These are phyloP conservation scores for Ustilago nuda DNA, from an alignment of 1,284 basidiomycete genomes.

Conservation along the genomic window DNA sequence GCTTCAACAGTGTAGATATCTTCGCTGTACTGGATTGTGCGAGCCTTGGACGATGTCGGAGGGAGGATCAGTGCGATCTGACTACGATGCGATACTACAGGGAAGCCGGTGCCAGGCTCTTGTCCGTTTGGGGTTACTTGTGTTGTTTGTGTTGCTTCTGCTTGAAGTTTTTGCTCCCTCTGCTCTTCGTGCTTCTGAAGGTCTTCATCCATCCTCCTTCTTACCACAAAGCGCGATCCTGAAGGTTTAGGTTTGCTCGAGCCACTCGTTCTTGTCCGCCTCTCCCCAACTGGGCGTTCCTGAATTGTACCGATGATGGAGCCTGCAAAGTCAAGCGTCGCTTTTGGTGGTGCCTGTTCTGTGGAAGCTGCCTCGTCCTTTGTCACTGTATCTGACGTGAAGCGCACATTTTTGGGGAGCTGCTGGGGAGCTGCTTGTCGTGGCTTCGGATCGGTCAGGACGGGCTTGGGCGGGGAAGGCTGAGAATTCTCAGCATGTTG, in stretches of 20 bases:
- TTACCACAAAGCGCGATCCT: slow-evolving; percentile 39
- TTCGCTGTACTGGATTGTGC: slow-evolving; percentile 23
- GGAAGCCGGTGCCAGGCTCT: slow-evolving; percentile 48
- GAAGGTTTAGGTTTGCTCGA: slow-evolving; percentile 19
- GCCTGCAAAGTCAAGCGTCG: slow-evolving; percentile 17
- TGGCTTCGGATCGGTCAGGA: background rate
- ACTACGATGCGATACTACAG: slow-evolving; percentile 31
- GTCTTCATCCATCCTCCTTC: slow-evolving; percentile 49
- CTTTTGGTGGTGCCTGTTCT: background rate
- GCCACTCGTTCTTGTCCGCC: slow-evolving; percentile 4
- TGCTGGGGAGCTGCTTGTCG: background rate
- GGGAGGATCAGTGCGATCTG: slow-evolving; percentile 40
- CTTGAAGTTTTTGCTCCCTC: slow-evolving; percentile 18
- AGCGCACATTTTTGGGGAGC: slow-evolving; percentile 23
- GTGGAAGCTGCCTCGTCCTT: background rate
- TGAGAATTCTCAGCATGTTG: slow-evolving; percentile 11
- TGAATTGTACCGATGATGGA: slow-evolving; percentile 45
- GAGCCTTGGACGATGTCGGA: slow-evolving; percentile 7
- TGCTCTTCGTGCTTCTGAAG: slow-evolving; percentile 42
- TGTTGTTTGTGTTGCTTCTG: slow-evolving; percentile 3
- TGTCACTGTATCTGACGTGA: slow-evolving; percentile 5
- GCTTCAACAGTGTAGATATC: slow-evolving; percentile 35
- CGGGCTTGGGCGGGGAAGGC: background rate
- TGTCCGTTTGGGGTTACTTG: slow-evolving; percentile 18
- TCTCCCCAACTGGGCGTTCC: slow-evolving; percentile 33